Base-by-base conservation (phyloP, 2,329 filamentous ascomycete species). In the Fusarium neocosmosporiellum region DNA sequence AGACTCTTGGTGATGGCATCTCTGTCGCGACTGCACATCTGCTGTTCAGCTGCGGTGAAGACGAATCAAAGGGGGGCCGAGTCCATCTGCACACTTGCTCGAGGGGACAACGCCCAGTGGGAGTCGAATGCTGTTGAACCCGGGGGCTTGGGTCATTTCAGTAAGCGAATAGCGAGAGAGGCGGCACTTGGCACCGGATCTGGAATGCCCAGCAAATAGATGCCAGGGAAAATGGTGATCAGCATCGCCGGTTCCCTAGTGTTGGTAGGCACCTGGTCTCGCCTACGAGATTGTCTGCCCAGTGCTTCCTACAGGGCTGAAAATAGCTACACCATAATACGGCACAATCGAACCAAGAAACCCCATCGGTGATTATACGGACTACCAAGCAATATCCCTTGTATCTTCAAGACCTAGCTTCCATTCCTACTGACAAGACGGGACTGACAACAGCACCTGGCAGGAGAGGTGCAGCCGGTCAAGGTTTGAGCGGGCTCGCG, bases 161-260 rank as follows among this genome's bases (percentile, higher is more conserved):
- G 29, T 22, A 37, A 57, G 54, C 33, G 22, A 27, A 37, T 13
- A 27, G 54, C 18, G 54, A 72, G 69, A 22, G 58, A 29, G 58
- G 31, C 43, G 69, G 48, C 63, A 68, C 55, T 62, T 63, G 54
- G 57, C 58, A 63, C 59, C 61, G 24, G 61, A 53, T 53, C 46
- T 48, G 37, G 59, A 61, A 46, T 57, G 39, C 53, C 53, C 53
- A 37, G 31, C 33, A 37, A 60, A 72, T 60, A 55, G 43, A 65
- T 48, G 72, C 39, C 63, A 74, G 64, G 71, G 58, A 73, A 73
- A 60, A 71, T 69, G 61, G 67, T 60, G 71, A 73, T 73, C 71
- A 63, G 64, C 71, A 68, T 71, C 60, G 59, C 67, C 39, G 64
- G 63, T 71, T 34, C 29, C 73, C 61, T 64, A 72, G 66, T 72